Evolutionary conservation across 257 asterid genomes (phyloP).

Genomic region (Buddleja alternifolia): DNA sequence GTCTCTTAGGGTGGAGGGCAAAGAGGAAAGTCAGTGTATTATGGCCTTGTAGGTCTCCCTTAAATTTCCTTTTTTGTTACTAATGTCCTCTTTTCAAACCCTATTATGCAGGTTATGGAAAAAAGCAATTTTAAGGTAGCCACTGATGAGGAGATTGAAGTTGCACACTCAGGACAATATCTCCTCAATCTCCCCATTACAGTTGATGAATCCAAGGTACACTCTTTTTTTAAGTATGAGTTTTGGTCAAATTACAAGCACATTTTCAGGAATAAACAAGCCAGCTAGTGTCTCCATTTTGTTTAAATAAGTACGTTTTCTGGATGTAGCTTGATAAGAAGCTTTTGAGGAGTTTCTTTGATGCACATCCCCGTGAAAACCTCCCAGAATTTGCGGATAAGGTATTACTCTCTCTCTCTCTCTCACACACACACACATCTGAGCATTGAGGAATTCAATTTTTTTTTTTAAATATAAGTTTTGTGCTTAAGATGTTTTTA

Average conservation of each 20-base stretch:
- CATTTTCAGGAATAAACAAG: constrained; percentile 8
- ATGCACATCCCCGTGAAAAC: constrained; percentile 67
- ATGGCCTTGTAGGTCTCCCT: constrained; percentile 14
- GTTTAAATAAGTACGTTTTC: constrained; percentile 30
- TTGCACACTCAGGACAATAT: constrained; percentile 92
- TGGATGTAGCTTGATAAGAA: constrained; percentile 82
- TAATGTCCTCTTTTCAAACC: background rate
- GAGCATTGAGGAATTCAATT: constrained; percentile 1
- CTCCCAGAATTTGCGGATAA: constrained; percentile 94
- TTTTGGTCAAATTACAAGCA: constrained; percentile 13
- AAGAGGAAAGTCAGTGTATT: background rate
- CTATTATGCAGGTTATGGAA: constrained; percentile 67
- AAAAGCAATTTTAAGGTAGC: constrained; percentile 94
- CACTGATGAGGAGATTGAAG: constrained; percentile 82
- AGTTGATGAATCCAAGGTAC: constrained; percentile 93
- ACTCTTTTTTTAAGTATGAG: constrained; percentile 16
- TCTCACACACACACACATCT: background rate
- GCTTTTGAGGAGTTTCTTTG: constrained; percentile 76
- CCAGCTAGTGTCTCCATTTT: background rate
- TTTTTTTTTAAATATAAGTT: background rate
- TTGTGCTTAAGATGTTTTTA: constrained; percentile 14
- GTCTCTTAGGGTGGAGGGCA: constrained; percentile 24
- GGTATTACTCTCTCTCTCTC: constrained; percentile 48
- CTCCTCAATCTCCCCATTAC: constrained; percentile 93
- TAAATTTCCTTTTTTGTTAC: constrained; percentile 21